Percentiles rank a stretch among this genome's conserved stretches.
Conservation (phyloP, 2,329 filamentous ascomycete genomes). For the Lecanicillium sp. region DNA sequence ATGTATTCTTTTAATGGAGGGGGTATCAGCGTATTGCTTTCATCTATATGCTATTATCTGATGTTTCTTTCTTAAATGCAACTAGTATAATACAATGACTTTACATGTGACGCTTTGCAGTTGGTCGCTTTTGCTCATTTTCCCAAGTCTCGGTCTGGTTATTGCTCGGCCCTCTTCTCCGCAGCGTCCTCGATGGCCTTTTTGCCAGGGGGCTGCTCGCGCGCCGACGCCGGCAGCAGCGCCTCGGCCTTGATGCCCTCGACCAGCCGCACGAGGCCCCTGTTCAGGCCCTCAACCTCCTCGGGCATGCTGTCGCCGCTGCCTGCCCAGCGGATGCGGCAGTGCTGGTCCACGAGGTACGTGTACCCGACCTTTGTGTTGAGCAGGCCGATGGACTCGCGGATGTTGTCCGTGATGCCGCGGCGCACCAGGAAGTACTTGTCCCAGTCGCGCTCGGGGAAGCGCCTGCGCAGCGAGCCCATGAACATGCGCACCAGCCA, state of each 20-base stretch:
- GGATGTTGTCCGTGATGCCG: constrained; percentile 54
- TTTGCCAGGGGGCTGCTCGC: constrained; percentile 25
- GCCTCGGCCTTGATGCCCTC: constrained; percentile 45
- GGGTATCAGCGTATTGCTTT: constrained; percentile 32
- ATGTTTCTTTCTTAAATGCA: constrained; percentile 6
- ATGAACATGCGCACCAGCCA: constrained; percentile 53
- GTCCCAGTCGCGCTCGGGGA: constrained; percentile 48
- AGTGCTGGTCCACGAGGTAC: constrained; percentile 81
- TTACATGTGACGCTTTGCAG: neutral
- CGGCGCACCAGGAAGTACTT: constrained; percentile 56
- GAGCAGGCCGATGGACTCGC: constrained; percentile 61
- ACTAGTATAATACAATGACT: constrained; percentile 8
- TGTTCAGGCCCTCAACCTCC: constrained; percentile 63
- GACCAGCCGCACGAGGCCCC: constrained; percentile 56
- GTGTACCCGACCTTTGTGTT: constrained; percentile 93
- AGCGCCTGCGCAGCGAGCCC: constrained; percentile 42
- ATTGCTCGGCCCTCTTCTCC: constrained; percentile 11
- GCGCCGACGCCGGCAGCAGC: constrained; percentile 27
- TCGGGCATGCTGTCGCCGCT: constrained; percentile 62
- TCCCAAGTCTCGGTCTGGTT: neutral
- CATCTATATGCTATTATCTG: constrained; percentile 20
- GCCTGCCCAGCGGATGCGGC: constrained; percentile 90
- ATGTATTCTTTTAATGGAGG: no score
- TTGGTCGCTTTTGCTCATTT: neutral
- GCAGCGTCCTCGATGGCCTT: constrained; percentile 10